Percentiles rank a stretch among this genome's conserved stretches.
These are phyloP conservation scores for Rugonectria rugulosa DNA, from an alignment of 2,329 filamentous ascomycete genomes.

Conservation along the genomic window DNA sequence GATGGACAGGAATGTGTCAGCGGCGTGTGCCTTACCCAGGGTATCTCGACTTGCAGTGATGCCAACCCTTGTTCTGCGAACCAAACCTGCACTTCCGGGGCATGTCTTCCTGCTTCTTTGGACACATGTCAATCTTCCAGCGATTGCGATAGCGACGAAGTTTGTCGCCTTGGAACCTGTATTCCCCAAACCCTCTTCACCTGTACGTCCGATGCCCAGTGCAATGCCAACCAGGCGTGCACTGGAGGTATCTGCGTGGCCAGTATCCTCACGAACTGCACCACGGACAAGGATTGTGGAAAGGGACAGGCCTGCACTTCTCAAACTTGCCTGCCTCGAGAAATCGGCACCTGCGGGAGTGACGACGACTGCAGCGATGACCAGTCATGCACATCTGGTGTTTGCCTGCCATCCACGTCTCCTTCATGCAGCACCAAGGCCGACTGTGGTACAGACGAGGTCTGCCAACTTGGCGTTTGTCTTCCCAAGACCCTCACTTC, in stretches of 20 bases:
- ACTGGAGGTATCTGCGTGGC: conserved; percentile 12
- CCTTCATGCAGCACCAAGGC: neutral
- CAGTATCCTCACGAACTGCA: neutral
- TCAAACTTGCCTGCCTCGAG: neutral
- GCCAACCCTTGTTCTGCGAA: neutral
- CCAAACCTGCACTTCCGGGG: conserved; percentile 5
- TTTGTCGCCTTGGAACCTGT: conserved; percentile 8
- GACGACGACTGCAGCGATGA: neutral
- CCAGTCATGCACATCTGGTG: conserved; percentile 5
- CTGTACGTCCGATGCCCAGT: conserved; percentile 1
- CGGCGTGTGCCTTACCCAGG: neutral
- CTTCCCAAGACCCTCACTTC: neutral
- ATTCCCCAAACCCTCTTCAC: neutral
- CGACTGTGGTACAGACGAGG: neutral
- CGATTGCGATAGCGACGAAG: neutral
- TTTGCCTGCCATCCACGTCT: neutral
- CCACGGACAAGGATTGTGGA: neutral
- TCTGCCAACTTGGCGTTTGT: conserved; percentile 9
- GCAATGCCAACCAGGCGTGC: neutral
- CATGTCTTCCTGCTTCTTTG: conserved; percentile 8
- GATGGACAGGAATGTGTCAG: neutral
- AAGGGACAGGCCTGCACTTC: neutral
- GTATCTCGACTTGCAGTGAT: neutral
- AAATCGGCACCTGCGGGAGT: neutral
- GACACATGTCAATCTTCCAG: neutral